Base-by-base conservation (phyloP, 2,329 filamentous ascomycete species). In the Stagonosporopsis tanaceti region DNA sequence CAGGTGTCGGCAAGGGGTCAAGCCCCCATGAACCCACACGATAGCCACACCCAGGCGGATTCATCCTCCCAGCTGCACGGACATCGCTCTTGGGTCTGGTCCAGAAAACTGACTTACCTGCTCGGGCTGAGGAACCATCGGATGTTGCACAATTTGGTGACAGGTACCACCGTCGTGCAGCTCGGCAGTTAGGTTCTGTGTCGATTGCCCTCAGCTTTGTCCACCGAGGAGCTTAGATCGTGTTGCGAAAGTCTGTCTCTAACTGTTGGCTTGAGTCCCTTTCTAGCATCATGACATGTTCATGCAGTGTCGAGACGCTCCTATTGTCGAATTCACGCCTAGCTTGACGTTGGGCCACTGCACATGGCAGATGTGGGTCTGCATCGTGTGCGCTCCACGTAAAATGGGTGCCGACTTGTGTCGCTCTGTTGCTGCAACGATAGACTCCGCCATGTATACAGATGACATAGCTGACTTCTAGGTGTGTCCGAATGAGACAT, bases 11-110 rank as follows among this genome's bases (percentile, higher is more conserved):
- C 39, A 34, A 14, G 12, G 7, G 27, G 6, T 24, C 20, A n/a
- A 45, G 39, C 54, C 20, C 3, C 20, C 20, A 20, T 20, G 20
- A 20, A 20, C 20, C 20, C 44, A 44, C 25, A 22, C 22, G 24
- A 28, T 28, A 55, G 40, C 46, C 25, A 40, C 27, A 41, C 22
- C n/a, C 38, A 22, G 40, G 32, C 47, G 40, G 20, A 35, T 34
- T 20, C 30, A 45, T 15, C 17, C 6, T 22, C 38, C 38, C 37
- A 47, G 24, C 24, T 44, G 47, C 15, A 44, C 20, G 42, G 32
- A 15, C 17, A 38, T 15, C 42, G 47, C 47, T 17, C 6, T 17
- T 32, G 25, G 17, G 47, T 40, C 27, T 45, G 17, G 14, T 48
- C 45, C 32, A 54, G 53, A 28, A 22, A 24, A 25, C 40, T 45